phyloP scores from a whole-genome alignment of 352 stramenopile genomes.

The Phytopythium montanum region DNA sequence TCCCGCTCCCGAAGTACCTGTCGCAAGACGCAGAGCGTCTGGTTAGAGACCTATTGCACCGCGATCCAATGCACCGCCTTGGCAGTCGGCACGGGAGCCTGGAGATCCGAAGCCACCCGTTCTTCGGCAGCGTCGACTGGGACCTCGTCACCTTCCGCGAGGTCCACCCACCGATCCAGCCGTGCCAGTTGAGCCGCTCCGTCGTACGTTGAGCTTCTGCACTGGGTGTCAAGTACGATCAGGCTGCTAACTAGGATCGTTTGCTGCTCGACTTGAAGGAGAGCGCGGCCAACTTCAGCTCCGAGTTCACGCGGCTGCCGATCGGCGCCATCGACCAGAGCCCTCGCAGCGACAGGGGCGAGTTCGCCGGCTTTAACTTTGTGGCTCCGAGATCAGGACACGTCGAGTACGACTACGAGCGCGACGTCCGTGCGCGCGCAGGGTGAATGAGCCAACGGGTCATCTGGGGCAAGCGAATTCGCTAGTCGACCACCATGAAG shows the following conservation, averaged over 20 bases:
- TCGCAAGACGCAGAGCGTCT: slow-evolving; percentile 47
- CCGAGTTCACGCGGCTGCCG: slow-evolving; percentile 77
- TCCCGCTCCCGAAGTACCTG: slow-evolving; percentile 55
- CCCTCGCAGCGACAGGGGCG: slow-evolving; percentile 31
- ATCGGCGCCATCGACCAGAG: slow-evolving; percentile 18
- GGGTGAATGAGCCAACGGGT: not conserved
- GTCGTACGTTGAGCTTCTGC: slow-evolving; percentile 31
- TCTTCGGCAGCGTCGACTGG: slow-evolving; percentile 70
- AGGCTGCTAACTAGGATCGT: not conserved
- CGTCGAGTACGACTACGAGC: slow-evolving; percentile 58
- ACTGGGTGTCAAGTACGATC: not conserved
- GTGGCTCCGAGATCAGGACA: slow-evolving; percentile 35
- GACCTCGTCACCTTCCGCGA: slow-evolving; percentile 59
- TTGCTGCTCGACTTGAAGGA: slow-evolving; percentile 16
- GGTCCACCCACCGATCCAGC: slow-evolving; percentile 53
- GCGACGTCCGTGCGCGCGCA: slow-evolving; percentile 19
- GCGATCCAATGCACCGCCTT: slow-evolving; percentile 43
- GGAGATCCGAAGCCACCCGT: slow-evolving; percentile 58
- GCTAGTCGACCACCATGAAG: not conserved
- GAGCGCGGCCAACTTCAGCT: slow-evolving; percentile 81
- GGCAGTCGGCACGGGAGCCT: slow-evolving; percentile 41
- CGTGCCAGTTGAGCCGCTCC: slow-evolving; percentile 38
- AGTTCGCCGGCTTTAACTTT: slow-evolving; percentile 90
- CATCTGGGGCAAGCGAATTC: not conserved
- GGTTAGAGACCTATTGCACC: slow-evolving; percentile 41